These are phyloP conservation scores for Xerocomus minutiporus DNA, from an alignment of 1,284 basidiomycete species.

Conservation along the genomic window DNA sequence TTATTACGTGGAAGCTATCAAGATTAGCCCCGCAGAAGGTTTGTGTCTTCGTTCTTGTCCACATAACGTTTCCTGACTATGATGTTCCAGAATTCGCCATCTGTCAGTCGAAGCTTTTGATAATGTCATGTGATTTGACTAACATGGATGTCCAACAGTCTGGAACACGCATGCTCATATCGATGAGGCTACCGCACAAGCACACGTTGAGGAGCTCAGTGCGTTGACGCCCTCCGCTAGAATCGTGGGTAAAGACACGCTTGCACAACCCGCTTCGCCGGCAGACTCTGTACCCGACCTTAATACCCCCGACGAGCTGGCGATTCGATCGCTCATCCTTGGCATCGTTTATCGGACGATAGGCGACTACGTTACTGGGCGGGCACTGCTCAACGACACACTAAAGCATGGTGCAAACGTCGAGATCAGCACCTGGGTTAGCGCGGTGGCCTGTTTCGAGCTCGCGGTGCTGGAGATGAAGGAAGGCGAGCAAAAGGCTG, in stretches of 20 bases:
- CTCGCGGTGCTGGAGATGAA: slow-evolving; percentile 61
- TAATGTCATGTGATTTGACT: neutral
- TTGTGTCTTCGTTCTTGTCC: slow-evolving; percentile 13
- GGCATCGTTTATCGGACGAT: slow-evolving; percentile 61
- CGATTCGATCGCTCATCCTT: slow-evolving; percentile 60
- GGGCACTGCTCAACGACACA: slow-evolving; percentile 51
- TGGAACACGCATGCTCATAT: slow-evolving; percentile 70
- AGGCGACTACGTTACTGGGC: slow-evolving; percentile 42
- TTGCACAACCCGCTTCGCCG: slow-evolving; percentile 9
- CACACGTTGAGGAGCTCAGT: slow-evolving; percentile 50
- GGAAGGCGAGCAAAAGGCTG: slow-evolving; percentile 40
- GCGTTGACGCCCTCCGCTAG: slow-evolving; percentile 44
- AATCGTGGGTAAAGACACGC: slow-evolving; percentile 35
- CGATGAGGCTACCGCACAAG: slow-evolving; percentile 45
- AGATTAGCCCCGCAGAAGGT: slow-evolving; percentile 68
- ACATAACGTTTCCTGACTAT: slow-evolving; percentile 1
- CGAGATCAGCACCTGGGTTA: slow-evolving; percentile 60
- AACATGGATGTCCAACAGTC: slow-evolving; percentile 38
- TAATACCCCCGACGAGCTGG: slow-evolving; percentile 68
- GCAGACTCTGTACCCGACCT: slow-evolving; percentile 36
- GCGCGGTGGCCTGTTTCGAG: slow-evolving; percentile 62
- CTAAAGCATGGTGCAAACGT: slow-evolving; percentile 37
- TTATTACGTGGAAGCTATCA: slow-evolving; percentile 50
- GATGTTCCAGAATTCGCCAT: slow-evolving; percentile 47
- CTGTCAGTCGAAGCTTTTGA: slow-evolving; percentile 39